Percentiles rank a stretch among this genome's conserved stretches.
Evolutionary conservation across 208 protist genomes (phyloP).

Genomic region (Acanthamoeba royreba): DNA sequence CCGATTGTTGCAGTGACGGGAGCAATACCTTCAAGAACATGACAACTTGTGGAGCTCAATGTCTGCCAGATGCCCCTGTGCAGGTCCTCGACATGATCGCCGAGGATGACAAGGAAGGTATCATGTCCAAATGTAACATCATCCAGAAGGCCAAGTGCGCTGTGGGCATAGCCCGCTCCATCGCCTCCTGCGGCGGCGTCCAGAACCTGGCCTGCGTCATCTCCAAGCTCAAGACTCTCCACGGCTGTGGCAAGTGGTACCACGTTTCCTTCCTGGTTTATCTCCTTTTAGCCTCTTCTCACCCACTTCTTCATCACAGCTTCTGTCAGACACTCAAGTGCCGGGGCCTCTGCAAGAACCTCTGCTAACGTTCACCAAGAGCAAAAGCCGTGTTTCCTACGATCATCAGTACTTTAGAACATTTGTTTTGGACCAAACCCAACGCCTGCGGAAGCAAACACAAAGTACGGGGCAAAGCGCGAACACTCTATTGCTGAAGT

Average conservation of each 20-base stretch:
- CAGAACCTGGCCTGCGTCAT: background rate
- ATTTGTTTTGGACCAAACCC: too few relatives aligned
- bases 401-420: too few relatives aligned
- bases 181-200: background rate
- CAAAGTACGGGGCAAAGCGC: too few relatives aligned
- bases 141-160: background rate
- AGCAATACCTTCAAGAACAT: background rate
- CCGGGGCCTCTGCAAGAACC: too few relatives aligned
- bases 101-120: background rate
- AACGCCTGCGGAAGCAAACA: too few relatives aligned
- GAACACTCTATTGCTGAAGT: too few relatives aligned
- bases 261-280: too few relatives aligned
- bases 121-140: background rate
- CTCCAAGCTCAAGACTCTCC: background rate
- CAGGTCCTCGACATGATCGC: background rate
- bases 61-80: background rate
- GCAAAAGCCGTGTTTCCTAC: too few relatives aligned
- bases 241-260: background rate
- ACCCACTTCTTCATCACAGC: too few relatives aligned
- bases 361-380: too few relatives aligned
- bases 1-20: background rate
- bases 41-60: background rate
- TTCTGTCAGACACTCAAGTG: too few relatives aligned
- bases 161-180: background rate
- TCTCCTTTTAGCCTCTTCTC: too few relatives aligned